A percentile compares a stretch with the other conserved stretches of the same genome.
These are phyloP conservation scores for Amphichorda felina DNA, from an alignment of 2,329 filamentous ascomycete species.

Conservation along the genomic window DNA sequence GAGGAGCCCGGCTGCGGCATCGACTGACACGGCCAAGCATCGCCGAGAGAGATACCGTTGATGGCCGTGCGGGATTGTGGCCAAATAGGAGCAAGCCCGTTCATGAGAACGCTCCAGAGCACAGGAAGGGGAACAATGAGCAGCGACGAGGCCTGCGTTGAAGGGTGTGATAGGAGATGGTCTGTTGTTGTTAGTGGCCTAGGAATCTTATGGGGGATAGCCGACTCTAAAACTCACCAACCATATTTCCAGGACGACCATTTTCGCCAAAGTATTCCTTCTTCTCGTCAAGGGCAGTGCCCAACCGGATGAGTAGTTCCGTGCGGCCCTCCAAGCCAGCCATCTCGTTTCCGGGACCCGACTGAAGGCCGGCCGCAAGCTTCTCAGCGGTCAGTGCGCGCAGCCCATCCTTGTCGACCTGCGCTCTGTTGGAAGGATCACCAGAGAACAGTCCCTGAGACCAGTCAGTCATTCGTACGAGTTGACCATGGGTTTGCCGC, in stretches of 20 bases:
- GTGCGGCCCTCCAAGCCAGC: slow-evolving; percentile 78
- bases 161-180: slow-evolving; percentile 83
- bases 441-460: slow-evolving; percentile 70
- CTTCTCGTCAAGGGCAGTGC: slow-evolving; percentile 62
- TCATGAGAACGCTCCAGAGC: slow-evolving; percentile 84
- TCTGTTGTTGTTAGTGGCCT: slow-evolving; percentile 39
- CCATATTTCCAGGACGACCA: slow-evolving; percentile 84
- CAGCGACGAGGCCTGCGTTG: slow-evolving; percentile 78
- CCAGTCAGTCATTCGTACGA: slow-evolving; percentile 7
- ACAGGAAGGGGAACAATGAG: slow-evolving; percentile 80
- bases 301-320: slow-evolving; percentile 63
- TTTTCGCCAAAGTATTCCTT: slow-evolving; percentile 74
- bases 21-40: slow-evolving; percentile 82
- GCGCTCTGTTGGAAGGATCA: slow-evolving; percentile 66
- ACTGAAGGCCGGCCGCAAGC: slow-evolving; percentile 76
- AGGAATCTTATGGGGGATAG: neutral
- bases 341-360: slow-evolving; percentile 66
- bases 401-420: slow-evolving; percentile 79
- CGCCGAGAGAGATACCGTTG: slow-evolving; percentile 76
- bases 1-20: slow-evolving; percentile 47
- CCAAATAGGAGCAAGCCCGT: slow-evolving; percentile 80
- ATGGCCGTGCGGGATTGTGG: slow-evolving; percentile 75
- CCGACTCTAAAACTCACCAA: slow-evolving; percentile 47
- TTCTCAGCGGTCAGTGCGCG: slow-evolving; percentile 60
- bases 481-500: neutral